Conservation (phyloP, 2,329 filamentous ascomycete genomes). For the Alternaria viburni region DNA sequence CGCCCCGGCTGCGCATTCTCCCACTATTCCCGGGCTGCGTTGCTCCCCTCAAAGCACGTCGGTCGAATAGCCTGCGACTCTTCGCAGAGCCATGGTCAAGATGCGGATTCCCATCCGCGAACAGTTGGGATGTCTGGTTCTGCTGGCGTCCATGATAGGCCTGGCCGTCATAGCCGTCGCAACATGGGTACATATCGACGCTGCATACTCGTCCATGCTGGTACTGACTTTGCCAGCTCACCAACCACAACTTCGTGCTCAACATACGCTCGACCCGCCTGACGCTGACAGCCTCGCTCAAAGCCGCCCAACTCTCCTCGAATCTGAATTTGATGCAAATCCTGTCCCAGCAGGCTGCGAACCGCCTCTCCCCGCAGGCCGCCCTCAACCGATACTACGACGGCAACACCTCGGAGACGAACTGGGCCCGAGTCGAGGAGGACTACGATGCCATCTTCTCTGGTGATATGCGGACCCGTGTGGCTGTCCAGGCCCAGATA, state of each 20-base stretch:
- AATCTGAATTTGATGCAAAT: conserved; percentile 81
- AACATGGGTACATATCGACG: conserved; percentile 57
- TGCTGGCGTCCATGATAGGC: conserved; percentile 74
- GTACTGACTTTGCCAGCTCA: conserved; percentile 52
- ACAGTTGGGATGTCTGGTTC: conserved; percentile 82
- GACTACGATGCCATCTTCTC: conserved; percentile 77
- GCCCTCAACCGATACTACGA: conserved; percentile 60
- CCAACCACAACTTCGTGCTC: conserved; percentile 67
- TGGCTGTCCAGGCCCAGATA: conserved; percentile 74
- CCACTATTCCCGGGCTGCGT: conserved; percentile 2
- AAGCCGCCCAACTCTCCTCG: conserved; percentile 79
- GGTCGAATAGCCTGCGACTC: background rate
- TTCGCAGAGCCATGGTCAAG: conserved; percentile 44
- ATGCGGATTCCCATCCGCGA: conserved; percentile 90
- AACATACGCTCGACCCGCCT: conserved; percentile 67
- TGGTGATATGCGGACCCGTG: conserved; percentile 55
- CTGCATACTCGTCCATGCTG: background rate
- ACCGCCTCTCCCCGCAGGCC: conserved; percentile 62
- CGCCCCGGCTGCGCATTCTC: background rate
- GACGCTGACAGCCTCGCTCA: conserved; percentile 81
- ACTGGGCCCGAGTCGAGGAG: conserved; percentile 66
- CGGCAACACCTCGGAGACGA: conserved; percentile 59
- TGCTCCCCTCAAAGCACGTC: conserved; percentile 9
- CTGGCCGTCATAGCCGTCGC: conserved; percentile 82
- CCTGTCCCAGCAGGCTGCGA: conserved; percentile 73